These are phyloP conservation scores for Ilex paraguariensis DNA, from an alignment of 305 asterid species.

Conservation along the genomic window DNA sequence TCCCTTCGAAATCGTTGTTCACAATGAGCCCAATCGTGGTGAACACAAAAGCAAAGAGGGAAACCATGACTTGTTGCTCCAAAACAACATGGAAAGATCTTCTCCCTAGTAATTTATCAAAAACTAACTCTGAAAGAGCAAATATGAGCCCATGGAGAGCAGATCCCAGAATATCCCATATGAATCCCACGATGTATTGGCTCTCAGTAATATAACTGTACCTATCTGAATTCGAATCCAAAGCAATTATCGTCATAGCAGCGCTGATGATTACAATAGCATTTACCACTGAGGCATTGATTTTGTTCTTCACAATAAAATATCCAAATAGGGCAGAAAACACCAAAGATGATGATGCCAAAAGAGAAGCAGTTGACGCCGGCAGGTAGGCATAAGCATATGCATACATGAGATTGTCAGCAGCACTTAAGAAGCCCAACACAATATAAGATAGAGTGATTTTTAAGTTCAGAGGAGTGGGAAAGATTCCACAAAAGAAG, in stretches of 20 bases:
- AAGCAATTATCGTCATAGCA: conserved; percentile 5
- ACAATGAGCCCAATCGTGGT: conserved; percentile 4
- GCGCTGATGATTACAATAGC: conserved; percentile 1
- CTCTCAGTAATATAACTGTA: background rate
- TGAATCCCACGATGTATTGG: background rate
- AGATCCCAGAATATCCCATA: conserved; percentile 4
- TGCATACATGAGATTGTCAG: conserved; percentile 9
- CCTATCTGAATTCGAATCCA: conserved; percentile 5
- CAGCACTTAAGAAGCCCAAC: conserved; percentile 5
- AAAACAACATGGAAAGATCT: conserved; percentile 5
- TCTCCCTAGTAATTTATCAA: background rate
- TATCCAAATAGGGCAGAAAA: conserved; percentile 2
- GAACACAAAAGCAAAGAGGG: conserved; percentile 1
- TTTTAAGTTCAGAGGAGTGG: conserved; percentile 3
- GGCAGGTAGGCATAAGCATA: conserved; percentile 7
- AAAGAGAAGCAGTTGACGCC: conserved; percentile 6
- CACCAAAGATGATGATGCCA: conserved; percentile 1
- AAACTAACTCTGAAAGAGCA: conserved; percentile 8
- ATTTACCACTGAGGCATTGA: conserved; percentile 1
- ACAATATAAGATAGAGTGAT: conserved; percentile 1
- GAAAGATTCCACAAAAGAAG: background rate
- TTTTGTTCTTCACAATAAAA: conserved; percentile 4
- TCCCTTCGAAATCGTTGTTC: background rate
- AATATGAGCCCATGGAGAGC: conserved; percentile 6
- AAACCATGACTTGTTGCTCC: conserved; percentile 5